Evolutionary conservation across 352 stramenopile genomes (phyloP).

Genomic region (Phytophthora megakarya): DNA sequence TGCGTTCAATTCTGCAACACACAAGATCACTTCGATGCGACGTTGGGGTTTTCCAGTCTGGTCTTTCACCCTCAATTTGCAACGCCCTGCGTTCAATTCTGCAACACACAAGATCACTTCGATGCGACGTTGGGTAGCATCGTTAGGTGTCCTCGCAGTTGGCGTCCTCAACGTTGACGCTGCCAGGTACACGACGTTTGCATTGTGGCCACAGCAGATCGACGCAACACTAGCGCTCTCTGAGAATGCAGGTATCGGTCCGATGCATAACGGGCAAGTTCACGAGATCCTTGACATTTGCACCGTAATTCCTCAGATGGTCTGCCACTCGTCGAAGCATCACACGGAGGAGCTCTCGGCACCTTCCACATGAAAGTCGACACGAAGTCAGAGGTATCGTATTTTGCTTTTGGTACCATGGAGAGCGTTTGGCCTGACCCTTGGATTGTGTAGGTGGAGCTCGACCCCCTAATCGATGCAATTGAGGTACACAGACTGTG

Average conservation of each 20-base stretch:
- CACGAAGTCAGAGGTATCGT: conserved; percentile 19
- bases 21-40: conserved; percentile 15
- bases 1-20: not conserved
- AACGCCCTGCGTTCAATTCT: not conserved
- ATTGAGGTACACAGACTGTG: conserved; percentile 38
- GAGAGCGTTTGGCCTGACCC: conserved; percentile 4
- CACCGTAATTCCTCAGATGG: conserved; percentile 26
- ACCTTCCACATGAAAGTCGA: conserved; percentile 32
- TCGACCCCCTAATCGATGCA: conserved; percentile 42
- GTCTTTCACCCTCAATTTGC: not conserved
- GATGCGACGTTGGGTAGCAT: conserved; percentile 24
- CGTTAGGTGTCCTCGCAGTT: conserved; percentile 3
- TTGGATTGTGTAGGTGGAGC: conserved; percentile 17
- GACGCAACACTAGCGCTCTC: conserved; percentile 30
- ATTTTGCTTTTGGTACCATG: not conserved
- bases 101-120: not conserved
- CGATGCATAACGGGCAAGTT: too few species aligned
- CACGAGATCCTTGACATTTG: not conserved
- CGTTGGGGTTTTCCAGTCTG: too few species aligned
- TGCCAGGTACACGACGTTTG: conserved; percentile 22
- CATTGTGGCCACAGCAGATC: conserved; percentile 39
- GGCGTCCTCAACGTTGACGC: conserved; percentile 2
- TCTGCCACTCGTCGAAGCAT: conserved; percentile 23
- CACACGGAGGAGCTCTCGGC: conserved; percentile 29
- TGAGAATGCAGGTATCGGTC: conserved; percentile 19